Evolutionary conservation across 2,329 filamentous ascomycete species (phyloP).

Genomic region (Calonectria fujianensis): DNA sequence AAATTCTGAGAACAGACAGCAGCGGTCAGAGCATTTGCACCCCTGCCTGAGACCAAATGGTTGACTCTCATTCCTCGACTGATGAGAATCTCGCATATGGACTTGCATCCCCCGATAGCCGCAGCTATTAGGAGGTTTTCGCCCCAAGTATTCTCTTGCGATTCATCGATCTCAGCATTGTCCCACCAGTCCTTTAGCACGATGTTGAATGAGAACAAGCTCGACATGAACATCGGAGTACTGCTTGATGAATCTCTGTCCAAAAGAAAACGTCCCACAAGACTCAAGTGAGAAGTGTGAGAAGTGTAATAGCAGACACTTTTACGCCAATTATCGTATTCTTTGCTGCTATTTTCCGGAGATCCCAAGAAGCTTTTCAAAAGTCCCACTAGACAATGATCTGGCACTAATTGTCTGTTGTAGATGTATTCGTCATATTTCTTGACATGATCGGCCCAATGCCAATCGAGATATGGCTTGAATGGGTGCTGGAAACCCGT

Average conservation of each 20-base stretch:
- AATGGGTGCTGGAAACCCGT: not conserved
- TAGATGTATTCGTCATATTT: not conserved
- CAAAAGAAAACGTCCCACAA: not conserved
- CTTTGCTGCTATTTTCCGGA: not conserved
- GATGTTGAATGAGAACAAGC: not conserved
- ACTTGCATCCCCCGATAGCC: not conserved
- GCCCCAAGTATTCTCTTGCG: not conserved
- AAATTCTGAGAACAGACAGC: too few relatives aligned
- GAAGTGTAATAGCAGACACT: not conserved
- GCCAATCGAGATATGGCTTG: not conserved
- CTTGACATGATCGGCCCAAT: not conserved
- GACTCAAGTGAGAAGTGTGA: not conserved
- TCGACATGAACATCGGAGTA: not conserved
- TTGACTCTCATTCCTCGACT: not conserved
- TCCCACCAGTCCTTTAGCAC: not conserved
- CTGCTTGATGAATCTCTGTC: not conserved
- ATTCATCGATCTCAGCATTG: not conserved
- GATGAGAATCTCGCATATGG: not conserved
- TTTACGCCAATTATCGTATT: not conserved
- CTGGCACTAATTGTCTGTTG: not conserved
- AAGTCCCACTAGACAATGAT: not conserved
- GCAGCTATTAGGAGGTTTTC: not conserved
- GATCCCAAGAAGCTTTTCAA: not conserved
- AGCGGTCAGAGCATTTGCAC: not conserved
- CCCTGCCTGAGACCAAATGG: not conserved